Evolutionary conservation across 2,329 filamentous ascomycete genomes (phyloP).

Genomic region (Scedosporium aurantiacum): DNA sequence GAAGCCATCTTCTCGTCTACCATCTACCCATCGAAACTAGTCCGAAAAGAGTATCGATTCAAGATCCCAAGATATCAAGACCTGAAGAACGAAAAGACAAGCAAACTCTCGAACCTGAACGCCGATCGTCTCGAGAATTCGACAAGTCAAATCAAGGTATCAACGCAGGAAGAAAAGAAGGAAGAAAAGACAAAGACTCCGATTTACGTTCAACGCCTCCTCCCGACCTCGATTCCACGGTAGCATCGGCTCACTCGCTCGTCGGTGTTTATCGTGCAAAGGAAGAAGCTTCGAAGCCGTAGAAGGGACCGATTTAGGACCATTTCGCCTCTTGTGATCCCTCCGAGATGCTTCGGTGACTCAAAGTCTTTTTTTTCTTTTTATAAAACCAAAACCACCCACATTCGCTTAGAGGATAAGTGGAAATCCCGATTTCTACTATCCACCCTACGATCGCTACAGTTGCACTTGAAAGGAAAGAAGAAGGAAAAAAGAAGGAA

Average conservation of each 20-base stretch:
- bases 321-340: not conserved
- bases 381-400: constrained; percentile 3
- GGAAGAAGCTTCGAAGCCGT: not conserved
- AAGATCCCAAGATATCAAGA: not conserved
- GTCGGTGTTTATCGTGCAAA: not conserved
- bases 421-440: not conserved
- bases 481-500: constrained; percentile 8
- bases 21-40: not conserved
- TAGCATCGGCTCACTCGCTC: constrained; percentile 3
- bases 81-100: not conserved
- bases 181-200: constrained; percentile 10
- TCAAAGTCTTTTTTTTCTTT: not conserved
- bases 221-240: not conserved
- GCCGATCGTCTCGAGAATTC: not conserved
- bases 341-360: not conserved
- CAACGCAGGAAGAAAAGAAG: constrained; percentile 9
- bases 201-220: constrained; percentile 1
- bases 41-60: not conserved
- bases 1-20: not conserved
- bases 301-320: not conserved
- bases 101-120: not conserved
- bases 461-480: constrained; percentile 9
- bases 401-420: constrained; percentile 4
- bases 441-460: constrained; percentile 27
- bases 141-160: not conserved